These are phyloP conservation scores for Hypoxylon fragiforme DNA, from an alignment of 495 filamentous ascomycete species.

Conservation along the genomic window DNA sequence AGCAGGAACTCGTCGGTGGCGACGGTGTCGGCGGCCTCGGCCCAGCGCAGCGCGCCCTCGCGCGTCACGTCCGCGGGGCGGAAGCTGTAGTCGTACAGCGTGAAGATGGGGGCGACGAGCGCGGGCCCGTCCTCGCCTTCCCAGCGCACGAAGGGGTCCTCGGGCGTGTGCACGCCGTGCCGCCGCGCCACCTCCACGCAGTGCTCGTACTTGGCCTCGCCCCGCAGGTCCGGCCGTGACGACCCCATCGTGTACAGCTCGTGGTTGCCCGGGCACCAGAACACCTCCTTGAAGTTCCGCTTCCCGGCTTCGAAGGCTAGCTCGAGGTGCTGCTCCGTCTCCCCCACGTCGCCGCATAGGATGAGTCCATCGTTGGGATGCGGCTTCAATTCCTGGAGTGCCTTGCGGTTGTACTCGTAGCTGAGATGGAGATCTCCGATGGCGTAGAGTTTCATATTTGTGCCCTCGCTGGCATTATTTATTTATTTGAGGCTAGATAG, in stretches of 20 bases:
- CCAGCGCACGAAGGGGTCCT: constrained; percentile 40
- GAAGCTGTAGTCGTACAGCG: constrained; percentile 45
- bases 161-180: constrained; percentile 39
- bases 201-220: constrained; percentile 36
- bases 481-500: not conserved
- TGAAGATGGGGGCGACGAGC: constrained; percentile 38
- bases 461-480: not conserved
- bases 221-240: constrained; percentile 29
- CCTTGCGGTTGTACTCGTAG: constrained; percentile 37
- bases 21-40: constrained; percentile 36
- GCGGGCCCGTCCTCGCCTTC: constrained; percentile 32
- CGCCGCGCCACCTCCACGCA: constrained; percentile 35
- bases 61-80: constrained; percentile 34
- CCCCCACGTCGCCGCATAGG: constrained; percentile 41
- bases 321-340: constrained; percentile 36
- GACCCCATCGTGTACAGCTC: constrained; percentile 40
- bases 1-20: constrained; percentile 42
- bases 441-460: constrained; percentile 42
- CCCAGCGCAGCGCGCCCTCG: constrained; percentile 36
- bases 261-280: constrained; percentile 43
- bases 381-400: constrained; percentile 32
- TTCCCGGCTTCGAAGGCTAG: constrained; percentile 34
- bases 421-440: constrained; percentile 43
- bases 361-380: constrained; percentile 41
- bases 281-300: constrained; percentile 34